Evolutionary conservation across 2,329 filamentous ascomycete species (phyloP), one percentile per base, ranked within the genome.

Genomic region (Nannizziopsis arthrosporioides): DNA sequence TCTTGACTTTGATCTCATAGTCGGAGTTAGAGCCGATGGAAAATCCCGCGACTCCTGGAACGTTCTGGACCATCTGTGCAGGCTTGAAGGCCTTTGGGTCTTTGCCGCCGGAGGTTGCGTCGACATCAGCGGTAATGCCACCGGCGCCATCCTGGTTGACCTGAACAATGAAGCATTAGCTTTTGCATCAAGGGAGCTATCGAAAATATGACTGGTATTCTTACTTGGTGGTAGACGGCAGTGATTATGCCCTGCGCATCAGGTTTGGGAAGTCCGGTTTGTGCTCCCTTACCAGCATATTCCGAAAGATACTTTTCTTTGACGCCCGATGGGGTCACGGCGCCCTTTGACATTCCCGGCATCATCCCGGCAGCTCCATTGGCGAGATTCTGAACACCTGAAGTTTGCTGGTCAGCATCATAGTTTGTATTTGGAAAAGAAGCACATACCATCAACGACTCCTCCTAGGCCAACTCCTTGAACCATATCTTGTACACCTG

Each of bases 111-210:
- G 36, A 41, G 18, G 36, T 19, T 22, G 44, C 36, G 22, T 47
- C 44, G 30, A 47, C 41, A 27, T 40, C 35, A 14, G 44, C 44
- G 7, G 27, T 12, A 10, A 47, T 30, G 14, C 36, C 36, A 11
- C 44, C 44, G 11, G 44, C 44, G 7, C 44, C 44, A 11, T 47
- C 44, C 35, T 47, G 44, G 37, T 47, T 47, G 22, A 47, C 44
- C 44, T 47, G n/a, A 22, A 14, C 11, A 12, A 15, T 40, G 2
- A n/a, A 14, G 31, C 8, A 36, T 12, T 15, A 36, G 12, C 11
- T 36, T 27, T 27, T 27, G 22, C 5, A 22, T 39, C 19, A 32
- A 14, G 6, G 3, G 15, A 3, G 3, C 14, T 27, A 2, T 31
- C 12, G 31, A 40, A 2, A 10, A 5, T 8, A 15, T 2, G 34